phyloP scores from a whole-genome alignment of 495 filamentous ascomycete genomes.

The Cercophora sp. region DNA sequence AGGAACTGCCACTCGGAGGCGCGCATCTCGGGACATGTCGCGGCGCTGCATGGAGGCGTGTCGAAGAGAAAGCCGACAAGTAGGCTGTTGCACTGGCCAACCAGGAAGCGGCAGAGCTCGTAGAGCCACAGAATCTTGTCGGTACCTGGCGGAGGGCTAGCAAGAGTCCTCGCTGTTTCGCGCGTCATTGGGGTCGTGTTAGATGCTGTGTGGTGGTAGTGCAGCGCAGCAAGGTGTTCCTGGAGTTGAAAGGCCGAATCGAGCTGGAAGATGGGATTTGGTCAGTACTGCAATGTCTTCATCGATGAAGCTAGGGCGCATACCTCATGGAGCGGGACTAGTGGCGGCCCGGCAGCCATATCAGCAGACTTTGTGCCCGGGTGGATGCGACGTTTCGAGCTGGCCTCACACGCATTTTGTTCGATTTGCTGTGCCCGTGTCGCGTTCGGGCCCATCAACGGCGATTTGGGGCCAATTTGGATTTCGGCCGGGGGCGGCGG shows the following conservation, averaged over 20 bases:
- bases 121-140: constrained; percentile 92
- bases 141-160: constrained; percentile 71
- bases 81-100: constrained; percentile 85
- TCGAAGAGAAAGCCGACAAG: constrained; percentile 91
- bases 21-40: constrained; percentile 95
- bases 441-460: constrained; percentile 55
- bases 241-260: constrained; percentile 98
- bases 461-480: constrained; percentile 81
- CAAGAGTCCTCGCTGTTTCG: constrained; percentile 65
- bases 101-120: constrained; percentile 92
- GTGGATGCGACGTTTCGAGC: constrained; percentile 74
- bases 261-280: constrained; percentile 57
- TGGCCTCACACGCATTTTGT: constrained; percentile 50
- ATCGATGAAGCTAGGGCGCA: no score
- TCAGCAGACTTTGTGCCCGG: constrained; percentile 86
- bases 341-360: constrained; percentile 86
- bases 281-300: no score
- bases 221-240: constrained; percentile 91
- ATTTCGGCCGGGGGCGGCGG: constrained; percentile 88
- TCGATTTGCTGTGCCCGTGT: constrained; percentile 56
- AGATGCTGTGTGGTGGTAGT: constrained; percentile 69
- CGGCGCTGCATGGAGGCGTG: constrained; percentile 74
- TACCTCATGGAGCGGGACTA: constrained; percentile 80
- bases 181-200: constrained; percentile 66
- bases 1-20: constrained; percentile 98